A percentile compares a stretch with the other conserved stretches of the same genome.
These are phyloP conservation scores for Kuraishia ogatae DNA, from an alignment of 805 yeast genomes.

Conservation along the genomic window DNA sequence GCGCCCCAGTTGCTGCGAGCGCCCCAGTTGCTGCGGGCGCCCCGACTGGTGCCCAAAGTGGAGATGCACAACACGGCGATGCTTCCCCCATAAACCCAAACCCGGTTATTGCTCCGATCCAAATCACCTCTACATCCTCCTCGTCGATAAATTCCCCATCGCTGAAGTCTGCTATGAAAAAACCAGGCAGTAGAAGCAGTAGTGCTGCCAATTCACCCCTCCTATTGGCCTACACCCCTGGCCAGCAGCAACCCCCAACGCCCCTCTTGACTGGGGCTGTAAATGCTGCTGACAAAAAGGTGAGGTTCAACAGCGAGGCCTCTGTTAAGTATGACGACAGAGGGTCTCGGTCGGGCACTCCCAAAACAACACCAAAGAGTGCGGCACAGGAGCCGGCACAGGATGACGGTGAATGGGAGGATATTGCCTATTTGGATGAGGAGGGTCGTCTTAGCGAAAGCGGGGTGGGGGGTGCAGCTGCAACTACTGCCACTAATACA, in stretches of 20 bases:
- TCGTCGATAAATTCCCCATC: neutral
- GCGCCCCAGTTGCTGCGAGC: no score
- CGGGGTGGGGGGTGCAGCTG: neutral
- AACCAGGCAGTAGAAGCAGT: neutral
- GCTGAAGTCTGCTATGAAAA: neutral
- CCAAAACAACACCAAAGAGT: neutral
- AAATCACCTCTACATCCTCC: neutral
- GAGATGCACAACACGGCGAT: no score
- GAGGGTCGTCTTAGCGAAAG: neutral
- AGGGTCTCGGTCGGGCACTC: neutral
- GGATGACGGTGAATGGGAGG: slow-evolving; percentile 40
- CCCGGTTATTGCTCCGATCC: neutral
- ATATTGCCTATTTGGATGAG: slow-evolving; percentile 34
- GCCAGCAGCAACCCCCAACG: neutral
- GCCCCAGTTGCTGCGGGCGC: no score
- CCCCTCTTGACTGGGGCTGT: neutral
- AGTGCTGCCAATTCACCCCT: neutral
- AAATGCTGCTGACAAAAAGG: slow-evolving; percentile 15
- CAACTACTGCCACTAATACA: no score
- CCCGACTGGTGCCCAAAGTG: no score
- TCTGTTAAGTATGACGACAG: slow-evolving; percentile 16
- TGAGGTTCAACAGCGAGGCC: slow-evolving; percentile 22
- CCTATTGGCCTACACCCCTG: neutral
- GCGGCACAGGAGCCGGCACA: slow-evolving; percentile 9
- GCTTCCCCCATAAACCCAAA: neutral